A percentile compares a stretch with the other conserved stretches of the same genome.
Conservation (phyloP, 257 asterid genomes). For the Plantago ovata region DNA sequence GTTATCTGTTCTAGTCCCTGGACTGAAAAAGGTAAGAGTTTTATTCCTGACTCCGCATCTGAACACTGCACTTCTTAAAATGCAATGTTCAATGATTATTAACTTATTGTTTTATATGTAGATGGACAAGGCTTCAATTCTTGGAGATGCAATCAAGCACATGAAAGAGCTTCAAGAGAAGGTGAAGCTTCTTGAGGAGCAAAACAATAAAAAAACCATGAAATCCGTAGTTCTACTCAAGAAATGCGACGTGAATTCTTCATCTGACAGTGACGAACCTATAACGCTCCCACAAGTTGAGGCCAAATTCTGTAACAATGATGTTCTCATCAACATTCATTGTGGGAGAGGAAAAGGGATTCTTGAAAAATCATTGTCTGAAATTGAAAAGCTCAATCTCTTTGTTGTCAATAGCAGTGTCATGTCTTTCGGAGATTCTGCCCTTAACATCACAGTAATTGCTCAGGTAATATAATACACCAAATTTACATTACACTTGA, state of each 20-base stretch:
- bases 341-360: slow-evolving; percentile 67
- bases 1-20: slow-evolving; percentile 78
- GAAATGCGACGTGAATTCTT: slow-evolving; percentile 34
- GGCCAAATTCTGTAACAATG: slow-evolving; percentile 44
- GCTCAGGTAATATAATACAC: slow-evolving; percentile 66
- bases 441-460: slow-evolving; percentile 54
- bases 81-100: not conserved
- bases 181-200: slow-evolving; percentile 62
- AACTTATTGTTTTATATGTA: slow-evolving; percentile 8
- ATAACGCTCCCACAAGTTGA: slow-evolving; percentile 56
- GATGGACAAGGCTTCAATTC: slow-evolving; percentile 93
- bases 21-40: slow-evolving; percentile 60
- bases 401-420: slow-evolving; percentile 55
- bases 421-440: slow-evolving; percentile 56
- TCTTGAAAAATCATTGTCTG: slow-evolving; percentile 37
- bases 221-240: slow-evolving; percentile 52
- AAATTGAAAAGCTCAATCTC: slow-evolving; percentile 56
- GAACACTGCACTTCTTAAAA: not conserved
- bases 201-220: slow-evolving; percentile 38
- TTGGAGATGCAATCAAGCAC: slow-evolving; percentile 80
- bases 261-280: slow-evolving; percentile 27
- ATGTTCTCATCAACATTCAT: slow-evolving; percentile 56
- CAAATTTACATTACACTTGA: no score
- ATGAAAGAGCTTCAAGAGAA: slow-evolving; percentile 72
- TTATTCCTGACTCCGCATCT: not conserved